Percentiles rank a stretch among this genome's conserved stretches.
Evolutionary conservation across 2,329 filamentous ascomycete species (phyloP).

Genomic region (Penicillium rolfsii): DNA sequence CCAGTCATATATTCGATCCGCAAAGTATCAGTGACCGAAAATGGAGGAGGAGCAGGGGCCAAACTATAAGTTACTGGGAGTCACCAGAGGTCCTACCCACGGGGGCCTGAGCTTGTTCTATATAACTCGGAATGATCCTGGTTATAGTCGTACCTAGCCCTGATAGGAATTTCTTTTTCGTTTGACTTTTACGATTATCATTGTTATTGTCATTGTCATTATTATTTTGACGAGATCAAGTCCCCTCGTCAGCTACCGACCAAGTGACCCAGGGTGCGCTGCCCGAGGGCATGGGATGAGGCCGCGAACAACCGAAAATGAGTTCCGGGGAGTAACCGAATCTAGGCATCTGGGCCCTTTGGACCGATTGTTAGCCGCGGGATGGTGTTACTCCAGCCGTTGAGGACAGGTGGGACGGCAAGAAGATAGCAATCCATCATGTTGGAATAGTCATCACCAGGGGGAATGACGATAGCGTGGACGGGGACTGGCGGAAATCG

Average conservation of each 20-base stretch:
- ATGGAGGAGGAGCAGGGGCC: not conserved
- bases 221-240: not conserved
- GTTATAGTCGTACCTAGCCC: not conserved
- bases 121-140: not conserved
- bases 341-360: conserved; percentile 6
- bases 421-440: not conserved
- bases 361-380: conserved; percentile 10
- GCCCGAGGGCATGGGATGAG: not conserved
- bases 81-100: not conserved
- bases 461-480: not conserved
- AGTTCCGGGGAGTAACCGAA: conserved; percentile 7
- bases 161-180: not conserved
- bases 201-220: too few relatives aligned
- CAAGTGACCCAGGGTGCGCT: not conserved
- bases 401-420: not conserved
- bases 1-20: not conserved
- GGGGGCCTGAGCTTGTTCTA: conserved; percentile 2
- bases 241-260: not conserved
- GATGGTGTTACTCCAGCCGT: not conserved
- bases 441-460: too few relatives aligned
- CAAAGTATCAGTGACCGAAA: not conserved
- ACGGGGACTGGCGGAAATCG: not conserved
- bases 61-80: not conserved
- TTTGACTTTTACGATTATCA: too few relatives aligned
- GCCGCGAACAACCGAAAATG: conserved; percentile 14